A percentile compares a stretch with the other conserved stretches of the same genome.
Evolutionary conservation across 106 monocot species (phyloP).

Genomic region (Agapanthus africanus): DNA sequence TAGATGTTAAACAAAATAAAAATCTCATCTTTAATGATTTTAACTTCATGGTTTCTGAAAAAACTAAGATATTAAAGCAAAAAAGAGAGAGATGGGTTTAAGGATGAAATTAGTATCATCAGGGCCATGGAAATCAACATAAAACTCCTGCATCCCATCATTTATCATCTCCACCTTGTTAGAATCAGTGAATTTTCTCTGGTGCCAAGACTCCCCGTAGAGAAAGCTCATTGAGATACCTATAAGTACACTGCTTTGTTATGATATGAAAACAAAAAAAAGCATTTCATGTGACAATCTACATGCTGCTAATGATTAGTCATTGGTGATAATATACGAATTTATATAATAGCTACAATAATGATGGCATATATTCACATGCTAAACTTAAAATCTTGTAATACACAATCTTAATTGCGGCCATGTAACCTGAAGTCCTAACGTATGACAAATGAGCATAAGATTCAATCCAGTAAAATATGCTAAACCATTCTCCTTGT

Average conservation of each 20-base stretch:
- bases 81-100: background rate
- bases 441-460: too few species aligned
- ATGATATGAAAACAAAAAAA: background rate
- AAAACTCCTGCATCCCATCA: constrained; percentile 97
- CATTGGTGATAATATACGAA: background rate
- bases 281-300: too few species aligned
- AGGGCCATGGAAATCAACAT: constrained; percentile 84
- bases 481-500: too few species aligned
- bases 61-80: background rate
- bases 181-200: too few species aligned
- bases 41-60: background rate
- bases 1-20: background rate
- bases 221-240: too few species aligned
- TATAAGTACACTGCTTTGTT: background rate
- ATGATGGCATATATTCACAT: too few species aligned
- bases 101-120: constrained; percentile 54
- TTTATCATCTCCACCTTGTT: constrained; percentile 98
- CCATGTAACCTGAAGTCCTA: too few species aligned
- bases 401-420: too few species aligned
- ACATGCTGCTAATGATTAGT: background rate
- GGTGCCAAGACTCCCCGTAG: too few species aligned
- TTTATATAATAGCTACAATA: too few species aligned
- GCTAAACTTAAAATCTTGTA: too few species aligned
- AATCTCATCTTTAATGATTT: background rate
- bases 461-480: too few species aligned